Percentiles rank a stretch among this genome's conserved stretches.
These are phyloP conservation scores for Cystobasidiaceae sp. DNA, from an alignment of 1,284 basidiomycete genomes.

Conservation along the genomic window DNA sequence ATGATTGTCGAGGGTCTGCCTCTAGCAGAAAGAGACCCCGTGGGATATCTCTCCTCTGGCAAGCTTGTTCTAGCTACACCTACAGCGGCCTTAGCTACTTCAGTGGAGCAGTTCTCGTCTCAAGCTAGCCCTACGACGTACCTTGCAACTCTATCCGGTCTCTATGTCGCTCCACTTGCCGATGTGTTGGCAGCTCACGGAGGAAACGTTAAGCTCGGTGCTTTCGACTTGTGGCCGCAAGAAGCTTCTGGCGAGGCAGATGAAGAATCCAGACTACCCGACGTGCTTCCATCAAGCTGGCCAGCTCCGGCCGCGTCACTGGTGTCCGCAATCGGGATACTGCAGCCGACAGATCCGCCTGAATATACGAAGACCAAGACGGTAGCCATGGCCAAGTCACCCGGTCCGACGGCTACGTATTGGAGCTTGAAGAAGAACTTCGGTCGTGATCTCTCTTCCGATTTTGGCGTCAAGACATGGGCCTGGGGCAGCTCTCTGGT, in stretches of 20 bases:
- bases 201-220: no score
- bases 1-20: background rate
- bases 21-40: conserved; percentile 9
- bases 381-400: background rate
- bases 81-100: background rate
- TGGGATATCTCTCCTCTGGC: background rate
- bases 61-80: conserved; percentile 15
- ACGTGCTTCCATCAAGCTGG: no score
- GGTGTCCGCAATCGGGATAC: background rate
- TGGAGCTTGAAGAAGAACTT: conserved; percentile 4
- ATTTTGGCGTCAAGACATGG: conserved; percentile 25
- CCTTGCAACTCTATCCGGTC: no score
- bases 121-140: background rate
- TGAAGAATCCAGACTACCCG: no score
- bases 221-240: no score
- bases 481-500: conserved; percentile 30
- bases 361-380: background rate
- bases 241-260: no score
- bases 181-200: no score
- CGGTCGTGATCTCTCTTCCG: conserved; percentile 8
- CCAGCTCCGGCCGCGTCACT: no score
- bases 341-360: background rate
- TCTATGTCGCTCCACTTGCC: no score
- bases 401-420: background rate
- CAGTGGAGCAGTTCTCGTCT: background rate